Base-by-base conservation (phyloP, 805 yeast species). In the Ogataea paradorogensis region DNA sequence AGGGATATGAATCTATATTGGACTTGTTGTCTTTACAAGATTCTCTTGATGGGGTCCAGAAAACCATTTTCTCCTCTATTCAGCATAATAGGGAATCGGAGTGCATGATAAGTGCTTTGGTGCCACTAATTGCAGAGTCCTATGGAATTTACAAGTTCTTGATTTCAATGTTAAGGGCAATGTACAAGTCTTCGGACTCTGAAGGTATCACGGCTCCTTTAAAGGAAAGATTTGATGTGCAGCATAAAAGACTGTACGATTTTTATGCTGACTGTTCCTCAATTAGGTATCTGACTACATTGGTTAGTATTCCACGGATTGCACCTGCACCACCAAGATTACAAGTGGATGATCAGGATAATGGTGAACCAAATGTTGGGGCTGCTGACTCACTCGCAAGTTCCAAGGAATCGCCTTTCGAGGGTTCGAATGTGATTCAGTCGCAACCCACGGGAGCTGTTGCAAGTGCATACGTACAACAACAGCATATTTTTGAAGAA, bases 231-330 rank as follows among this genome's bases (percentile, higher is more conserved):
- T 91, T 82, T 55, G 72, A 73, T 49, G 70, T 82, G 14, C 95
- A 88, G 59, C 84, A 80, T 51, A 67, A 74, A 38, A 68, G 84
- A 36, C 65, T 91, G 37, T 78, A 80, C 56, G 91, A 86, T 52
- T 88, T 91, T 52, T 91, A 86, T 65, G 85, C 91, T 18, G 96
- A 90, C 53, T 88, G 96, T 59, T 83, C 91, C 6, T 78, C 91
- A 0, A 78, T 91, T 46, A 83, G 84, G 58, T 87, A 82, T 53
- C 71, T 90, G 55, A 79, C 95, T 2, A 76, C 90, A 25, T 73
- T 90, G 58, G 82, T 90, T 33, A 82, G 88, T 1, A 80, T 86
- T 48, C 96, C 96, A 21, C 74, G 79, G 48, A 67, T 83, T 42
- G 70, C 80, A 1, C 60, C 62, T 43, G 73, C 69, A 27, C 75